phyloP scores from a whole-genome alignment of 345 rosid genomes.

The Mercurialis annua region DNA sequence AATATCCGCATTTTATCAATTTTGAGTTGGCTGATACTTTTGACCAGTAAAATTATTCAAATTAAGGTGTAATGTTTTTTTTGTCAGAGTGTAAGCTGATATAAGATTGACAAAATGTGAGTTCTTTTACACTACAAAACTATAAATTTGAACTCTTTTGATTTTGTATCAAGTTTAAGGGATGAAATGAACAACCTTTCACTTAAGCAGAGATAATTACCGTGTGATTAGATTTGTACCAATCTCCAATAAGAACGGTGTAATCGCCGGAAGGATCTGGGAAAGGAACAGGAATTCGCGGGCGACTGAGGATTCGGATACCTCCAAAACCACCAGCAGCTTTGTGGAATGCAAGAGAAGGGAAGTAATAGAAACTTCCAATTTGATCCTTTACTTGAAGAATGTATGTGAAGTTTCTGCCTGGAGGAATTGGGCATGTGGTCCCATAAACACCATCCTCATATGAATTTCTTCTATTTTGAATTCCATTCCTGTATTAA shows the following conservation, averaged over 20 bases:
- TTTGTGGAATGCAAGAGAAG: slow-evolving; percentile 89
- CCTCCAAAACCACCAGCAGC: slow-evolving; percentile 92
- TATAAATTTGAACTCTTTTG: no score
- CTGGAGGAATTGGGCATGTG: slow-evolving; percentile 89
- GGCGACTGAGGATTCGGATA: slow-evolving; percentile 73
- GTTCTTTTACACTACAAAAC: no score
- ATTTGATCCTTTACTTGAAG: slow-evolving; percentile 90
- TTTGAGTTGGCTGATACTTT: no score
- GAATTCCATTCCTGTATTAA: slow-evolving; percentile 81
- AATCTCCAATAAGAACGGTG: slow-evolving; percentile 79
- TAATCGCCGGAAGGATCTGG: slow-evolving; percentile 71
- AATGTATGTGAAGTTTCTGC: slow-evolving; percentile 71
- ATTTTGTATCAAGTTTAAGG: no score
- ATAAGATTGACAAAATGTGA: no score
- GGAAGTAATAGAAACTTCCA: slow-evolving; percentile 87
- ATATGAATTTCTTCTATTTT: slow-evolving; percentile 79
- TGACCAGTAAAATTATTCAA: no score
- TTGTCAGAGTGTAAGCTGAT: no score
- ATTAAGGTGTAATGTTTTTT: no score
- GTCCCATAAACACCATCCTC: slow-evolving; percentile 83
- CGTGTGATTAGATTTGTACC: slow-evolving; percentile 66
- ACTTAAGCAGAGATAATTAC: slow-evolving; percentile 37
- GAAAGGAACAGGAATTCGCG: slow-evolving; percentile 84
- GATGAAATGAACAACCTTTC: no score
- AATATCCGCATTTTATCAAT: no score